Evolutionary conservation across 306 rosid species (phyloP).

Genomic region (Prunus kanzakura): DNA sequence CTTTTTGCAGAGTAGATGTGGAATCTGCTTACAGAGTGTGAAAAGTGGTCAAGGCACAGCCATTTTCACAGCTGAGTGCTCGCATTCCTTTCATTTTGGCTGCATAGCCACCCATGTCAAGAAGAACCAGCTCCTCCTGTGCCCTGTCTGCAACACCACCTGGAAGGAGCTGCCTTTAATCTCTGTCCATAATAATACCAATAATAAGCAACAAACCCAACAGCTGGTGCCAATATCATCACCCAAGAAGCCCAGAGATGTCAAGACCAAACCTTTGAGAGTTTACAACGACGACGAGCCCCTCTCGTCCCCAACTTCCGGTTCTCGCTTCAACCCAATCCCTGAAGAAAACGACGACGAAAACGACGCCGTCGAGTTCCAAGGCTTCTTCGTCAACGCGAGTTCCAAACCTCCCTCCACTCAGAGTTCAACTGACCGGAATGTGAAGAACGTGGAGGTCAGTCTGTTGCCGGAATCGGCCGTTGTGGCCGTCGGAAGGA

Average conservation of each 20-base stretch:
- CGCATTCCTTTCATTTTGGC: slow-evolving; percentile 86
- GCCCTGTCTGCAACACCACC: slow-evolving; percentile 71
- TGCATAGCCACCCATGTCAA: slow-evolving; percentile 69
- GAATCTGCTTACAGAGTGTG: slow-evolving; percentile 75
- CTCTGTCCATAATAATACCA: not conserved
- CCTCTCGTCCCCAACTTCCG: slow-evolving; percentile 61
- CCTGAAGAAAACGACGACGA: slow-evolving; percentile 81
- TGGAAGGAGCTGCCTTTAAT: slow-evolving; percentile 76
- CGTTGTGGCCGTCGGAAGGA: slow-evolving; percentile 60
- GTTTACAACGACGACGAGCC: slow-evolving; percentile 92
- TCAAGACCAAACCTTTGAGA: slow-evolving; percentile 46
- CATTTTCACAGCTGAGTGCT: slow-evolving; percentile 93
- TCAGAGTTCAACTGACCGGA: not conserved
- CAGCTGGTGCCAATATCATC: not conserved
- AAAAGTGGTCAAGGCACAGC: slow-evolving; percentile 93
- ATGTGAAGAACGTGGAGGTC: slow-evolving; percentile 36
- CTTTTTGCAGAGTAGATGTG: slow-evolving; percentile 75
- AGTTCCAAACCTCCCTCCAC: not conserved
- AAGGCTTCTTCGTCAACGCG: slow-evolving; percentile 56
- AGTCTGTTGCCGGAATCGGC: slow-evolving; percentile 71
- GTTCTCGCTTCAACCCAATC: slow-evolving; percentile 74
- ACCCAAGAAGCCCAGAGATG: slow-evolving; percentile 36
- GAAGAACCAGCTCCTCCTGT: slow-evolving; percentile 48
- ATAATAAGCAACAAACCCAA: not conserved
- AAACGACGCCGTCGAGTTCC: slow-evolving; percentile 46